Percentiles rank a stretch among this genome's conserved stretches.
These are phyloP conservation scores for Saturnispora ahearnii DNA, from an alignment of 805 yeast genomes.

Conservation along the genomic window DNA sequence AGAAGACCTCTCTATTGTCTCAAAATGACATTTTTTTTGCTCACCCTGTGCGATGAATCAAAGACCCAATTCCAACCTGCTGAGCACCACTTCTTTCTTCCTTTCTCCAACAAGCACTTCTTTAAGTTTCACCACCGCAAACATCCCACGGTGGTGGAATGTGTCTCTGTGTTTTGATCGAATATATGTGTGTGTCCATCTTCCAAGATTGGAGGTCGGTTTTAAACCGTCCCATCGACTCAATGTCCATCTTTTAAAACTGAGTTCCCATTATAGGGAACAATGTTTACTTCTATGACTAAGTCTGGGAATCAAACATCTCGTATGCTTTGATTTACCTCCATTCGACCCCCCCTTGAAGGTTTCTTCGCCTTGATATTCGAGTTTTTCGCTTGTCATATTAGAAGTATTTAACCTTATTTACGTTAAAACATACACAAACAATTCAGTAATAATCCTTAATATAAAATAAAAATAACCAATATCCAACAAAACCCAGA, in stretches of 20 bases:
- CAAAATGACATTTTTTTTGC: too few species aligned
- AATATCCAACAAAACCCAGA: not conserved
- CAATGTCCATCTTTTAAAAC: not conserved
- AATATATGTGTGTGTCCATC: not conserved
- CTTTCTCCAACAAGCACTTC: slow-evolving; percentile 8
- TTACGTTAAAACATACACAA: not conserved
- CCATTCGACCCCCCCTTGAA: not conserved
- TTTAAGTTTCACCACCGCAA: slow-evolving; percentile 13
- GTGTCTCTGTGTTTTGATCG: slow-evolving; percentile 17
- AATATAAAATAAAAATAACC: not conserved
- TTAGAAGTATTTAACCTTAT: not conserved
- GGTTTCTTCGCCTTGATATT: not conserved
- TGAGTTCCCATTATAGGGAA: not conserved
- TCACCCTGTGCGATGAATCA: not conserved
- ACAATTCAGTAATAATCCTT: not conserved
- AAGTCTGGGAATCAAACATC: not conserved
- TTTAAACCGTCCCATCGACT: not conserved
- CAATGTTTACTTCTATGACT: not conserved
- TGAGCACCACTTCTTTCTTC: slow-evolving; percentile 3
- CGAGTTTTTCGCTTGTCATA: not conserved
- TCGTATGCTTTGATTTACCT: not conserved
- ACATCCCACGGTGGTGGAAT: slow-evolving; percentile 9
- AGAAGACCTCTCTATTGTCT: too few species aligned
- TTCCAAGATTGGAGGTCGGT: not conserved
- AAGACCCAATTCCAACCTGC: not conserved